Base-by-base conservation (phyloP, 2,329 filamentous ascomycete genomes). In the Geosmithia flava region DNA sequence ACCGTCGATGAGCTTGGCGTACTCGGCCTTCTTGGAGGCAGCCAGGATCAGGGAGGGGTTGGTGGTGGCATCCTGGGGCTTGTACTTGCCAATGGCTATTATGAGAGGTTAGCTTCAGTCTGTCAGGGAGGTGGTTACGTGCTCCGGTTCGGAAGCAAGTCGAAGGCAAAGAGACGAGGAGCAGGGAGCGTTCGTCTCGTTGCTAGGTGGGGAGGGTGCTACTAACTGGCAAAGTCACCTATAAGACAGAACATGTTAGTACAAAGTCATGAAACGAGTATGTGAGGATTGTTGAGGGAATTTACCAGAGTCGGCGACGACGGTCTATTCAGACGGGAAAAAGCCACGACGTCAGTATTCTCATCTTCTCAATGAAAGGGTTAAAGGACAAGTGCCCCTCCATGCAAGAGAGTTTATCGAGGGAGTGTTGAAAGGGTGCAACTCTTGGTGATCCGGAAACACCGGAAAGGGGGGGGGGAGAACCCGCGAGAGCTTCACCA, bases 1-100 rank as follows among this genome's bases (percentile, higher is more conserved):
- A 49, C 75, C 72, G 64, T 97, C 90, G 60, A 96, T 94, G 65
- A 97, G 75, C 69, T 84, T 83, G 63, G 87, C 88, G 70, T 97
- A 97, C 71, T 96, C 90, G 67, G 87, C 65, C 82, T 97, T 97
- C 81, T 98, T 97, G 66, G 93, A 90, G 55, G 93, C 93, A 58
- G 90, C 91, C 66, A 98, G 85, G 71, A 98, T 97, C 68, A 98
- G 80, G 54, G 93, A 97, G 52, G 93, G 93, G 83, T 98, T 98
- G 76, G 93, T 98, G 69, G 93, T 98, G 65, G 93, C 93, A 87
- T 98, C 93, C 79, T 98, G 90, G 56, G 93, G 93, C 83, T 95
- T 95, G 83, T 98, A 98, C 78, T 97, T 96, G 77, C 78, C 90
- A 69, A 98, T 98, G 70, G 90, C 90, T 81, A 72, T 39, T 29